phyloP scores from a whole-genome alignment of 23 red algal species.

The Porphyridium purpureum region DNA sequence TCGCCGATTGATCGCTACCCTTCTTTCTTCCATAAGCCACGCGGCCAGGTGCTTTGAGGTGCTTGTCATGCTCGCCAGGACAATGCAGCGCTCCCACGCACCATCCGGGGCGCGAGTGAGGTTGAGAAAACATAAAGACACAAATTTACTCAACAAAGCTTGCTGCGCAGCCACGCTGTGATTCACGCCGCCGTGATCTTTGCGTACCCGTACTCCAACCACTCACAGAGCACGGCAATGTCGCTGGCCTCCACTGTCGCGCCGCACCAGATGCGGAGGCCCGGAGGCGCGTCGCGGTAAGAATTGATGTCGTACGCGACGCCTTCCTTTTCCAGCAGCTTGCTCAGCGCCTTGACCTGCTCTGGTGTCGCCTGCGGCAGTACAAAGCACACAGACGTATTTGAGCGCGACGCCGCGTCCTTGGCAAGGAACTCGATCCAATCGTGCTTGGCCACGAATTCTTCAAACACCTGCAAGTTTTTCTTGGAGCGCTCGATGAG shows the following conservation, averaged over 20 bases:
- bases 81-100: too few relatives aligned
- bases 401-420: conserved; percentile 38
- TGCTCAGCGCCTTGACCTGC: conserved; percentile 65
- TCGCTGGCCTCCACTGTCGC: conserved; percentile 85
- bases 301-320: conserved; percentile 88
- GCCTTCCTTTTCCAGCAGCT: conserved; percentile 57
- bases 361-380: conserved; percentile 51
- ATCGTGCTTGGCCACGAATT: conserved; percentile 40
- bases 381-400: conserved; percentile 80
- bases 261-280: conserved; percentile 91
- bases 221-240: conserved; percentile 37
- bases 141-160: too few relatives aligned
- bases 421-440: conserved; percentile 81
- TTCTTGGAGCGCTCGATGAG: conserved; percentile 34
- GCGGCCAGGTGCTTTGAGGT: too few relatives aligned
- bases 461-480: conserved; percentile 59
- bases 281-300: conserved; percentile 88
- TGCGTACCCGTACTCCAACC: conserved; percentile 83
- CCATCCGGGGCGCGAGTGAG: too few relatives aligned
- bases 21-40: too few relatives aligned
- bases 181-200: too few relatives aligned
- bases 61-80: too few relatives aligned
- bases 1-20: too few relatives aligned
- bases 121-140: too few relatives aligned
- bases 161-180: too few relatives aligned